Evolutionary conservation across 2,329 filamentous ascomycete genomes (phyloP), one percentile per base, ranked within the genome.

Genomic region (Trichoderma endophyticum): DNA sequence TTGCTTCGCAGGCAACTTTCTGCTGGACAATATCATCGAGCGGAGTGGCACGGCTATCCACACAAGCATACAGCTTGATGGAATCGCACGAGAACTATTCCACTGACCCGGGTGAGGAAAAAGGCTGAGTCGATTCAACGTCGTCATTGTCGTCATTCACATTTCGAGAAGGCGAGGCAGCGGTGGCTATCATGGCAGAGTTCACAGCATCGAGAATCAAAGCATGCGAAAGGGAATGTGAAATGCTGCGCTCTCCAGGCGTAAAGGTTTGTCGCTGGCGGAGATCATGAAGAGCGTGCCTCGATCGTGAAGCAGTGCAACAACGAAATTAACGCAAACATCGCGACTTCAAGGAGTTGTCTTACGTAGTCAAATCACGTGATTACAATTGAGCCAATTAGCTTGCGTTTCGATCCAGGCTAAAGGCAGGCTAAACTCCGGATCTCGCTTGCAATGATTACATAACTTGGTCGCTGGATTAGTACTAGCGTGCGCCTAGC

Each of bases 11-110:
- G 65, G 56, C 54, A 43, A 60, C 54, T 32, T 28, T 60, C 54
- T 4, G 24, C n/a, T n/a, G 34, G 15, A 43, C 1, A 26, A 48
- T 68, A 2, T 6, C 65, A 60, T 48, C 61, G 26, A 68, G 65
- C 34, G n/a, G 65, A 67, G 56, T 54, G 65, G 34, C 54, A 68
- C 54, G 54, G 65, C 65, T 59, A 39, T 68, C 65, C 65, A 68
- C 2, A 21, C 65, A 59, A 59, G 64, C 64, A 39, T 6, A 28
- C 4, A 54, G 64, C 51, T 57, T 14, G 32, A 28, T 57, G 51
- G 51, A 56, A 63, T 63, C 24, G 64, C 64, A 15, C 51, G 4
- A 67, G 51, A 67, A 57, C 51, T 39, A 56, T 67, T 67, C n/a
- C 51, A 57, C 64, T 67, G 15, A 67, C 64, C 64, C 48, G 4